phyloP scores from a whole-genome alignment of 2,329 filamentous ascomycete species.

The Grosmannia penicillata region DNA sequence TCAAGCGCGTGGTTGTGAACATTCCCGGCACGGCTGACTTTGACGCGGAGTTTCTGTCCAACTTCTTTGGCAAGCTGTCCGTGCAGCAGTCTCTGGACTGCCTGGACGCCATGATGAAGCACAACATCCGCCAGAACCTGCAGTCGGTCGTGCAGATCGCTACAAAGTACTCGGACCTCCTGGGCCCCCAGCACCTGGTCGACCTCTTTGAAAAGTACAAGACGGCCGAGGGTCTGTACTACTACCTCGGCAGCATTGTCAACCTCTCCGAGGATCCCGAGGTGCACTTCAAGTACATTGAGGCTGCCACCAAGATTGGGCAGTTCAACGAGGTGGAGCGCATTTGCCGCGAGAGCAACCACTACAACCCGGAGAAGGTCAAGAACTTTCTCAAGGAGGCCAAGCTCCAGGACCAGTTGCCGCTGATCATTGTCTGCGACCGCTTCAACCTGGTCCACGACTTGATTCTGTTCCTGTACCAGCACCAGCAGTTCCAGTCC shows the following conservation, averaged over 20 bases:
- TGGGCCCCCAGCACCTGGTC: slow-evolving; percentile 76
- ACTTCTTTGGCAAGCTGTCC: slow-evolving; percentile 86
- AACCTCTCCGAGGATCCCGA: slow-evolving; percentile 92
- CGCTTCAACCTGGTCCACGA: slow-evolving; percentile 99
- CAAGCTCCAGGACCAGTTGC: slow-evolving; percentile 78
- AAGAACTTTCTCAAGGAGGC: slow-evolving; percentile 99
- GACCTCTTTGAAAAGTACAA: slow-evolving; percentile 96
- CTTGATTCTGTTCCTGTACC: slow-evolving; percentile 89
- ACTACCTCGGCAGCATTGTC: slow-evolving; percentile 95
- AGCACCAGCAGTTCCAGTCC: slow-evolving; percentile 97
- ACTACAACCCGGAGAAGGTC: slow-evolving; percentile 85
- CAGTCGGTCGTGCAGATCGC: slow-evolving; percentile 90
- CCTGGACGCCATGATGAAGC: slow-evolving; percentile 89
- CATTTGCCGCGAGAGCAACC: slow-evolving; percentile 86
- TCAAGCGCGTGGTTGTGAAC: slow-evolving; percentile 83
- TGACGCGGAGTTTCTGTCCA: slow-evolving; percentile 78
- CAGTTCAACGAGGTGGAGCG: slow-evolving; percentile 95
- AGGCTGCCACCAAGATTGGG: slow-evolving; percentile 84
- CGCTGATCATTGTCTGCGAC: slow-evolving; percentile 95
- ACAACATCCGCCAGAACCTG: slow-evolving; percentile 93
- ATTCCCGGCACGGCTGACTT: slow-evolving; percentile 72
- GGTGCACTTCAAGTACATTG: slow-evolving; percentile 98
- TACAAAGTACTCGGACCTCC: slow-evolving; percentile 93
- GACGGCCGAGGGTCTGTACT: slow-evolving; percentile 91
- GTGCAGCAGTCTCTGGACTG: slow-evolving; percentile 91